Base-by-base conservation (phyloP, 768 basidiomycete genomes). In the Rhodotorula diobovata region DNA sequence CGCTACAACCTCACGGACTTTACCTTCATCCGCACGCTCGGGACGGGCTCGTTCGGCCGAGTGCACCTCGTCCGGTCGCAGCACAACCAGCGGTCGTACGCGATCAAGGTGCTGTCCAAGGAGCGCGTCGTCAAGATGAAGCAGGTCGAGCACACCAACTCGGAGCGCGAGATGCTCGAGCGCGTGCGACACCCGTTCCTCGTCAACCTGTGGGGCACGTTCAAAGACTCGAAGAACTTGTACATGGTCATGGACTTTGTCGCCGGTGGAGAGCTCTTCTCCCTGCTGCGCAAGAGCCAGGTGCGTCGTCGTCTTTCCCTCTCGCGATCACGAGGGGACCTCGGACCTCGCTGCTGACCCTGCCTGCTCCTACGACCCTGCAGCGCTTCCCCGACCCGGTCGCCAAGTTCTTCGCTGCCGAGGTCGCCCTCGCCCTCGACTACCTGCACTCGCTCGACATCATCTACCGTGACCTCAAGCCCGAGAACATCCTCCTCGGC, bases 81-180 rank as follows among this genome's bases (percentile, higher is more conserved):
- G 75, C 83, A 57, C 82, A 78, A 79, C 71, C 53, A 60, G 51
- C 58, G 82, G 34, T 85, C 87, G 78, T 94, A 90, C 78, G 92
- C 92, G 18, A 85, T 95, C 86, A 94, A 94, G 80, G 78, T 79
- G 18, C 64, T 79, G n/a, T 72, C 67, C 51, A 79, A 79, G 67
- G 78, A 77, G 37, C 80, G 82, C 60, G 82, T 83, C 68, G 82
- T 83, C 63, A 74, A 81, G 67, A 86, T 98, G 67, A 91, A 94
- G 66, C 96, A 99, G 80, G 91, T 98, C 67, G 94, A 97, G 79
- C 96, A 99, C 81, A 95, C 98, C 76, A 97, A 96, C 78, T 93
- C 93, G 12, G 96, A 99, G 80, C 88, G 94, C 34, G 89, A 90
- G 78, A 97, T 98, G 77, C 87, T 99, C 53, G 76, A 77, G 50